Evolutionary conservation across 2,329 filamentous ascomycete species (phyloP).

Genomic region (Aspergillus pseudoviridinutans): DNA sequence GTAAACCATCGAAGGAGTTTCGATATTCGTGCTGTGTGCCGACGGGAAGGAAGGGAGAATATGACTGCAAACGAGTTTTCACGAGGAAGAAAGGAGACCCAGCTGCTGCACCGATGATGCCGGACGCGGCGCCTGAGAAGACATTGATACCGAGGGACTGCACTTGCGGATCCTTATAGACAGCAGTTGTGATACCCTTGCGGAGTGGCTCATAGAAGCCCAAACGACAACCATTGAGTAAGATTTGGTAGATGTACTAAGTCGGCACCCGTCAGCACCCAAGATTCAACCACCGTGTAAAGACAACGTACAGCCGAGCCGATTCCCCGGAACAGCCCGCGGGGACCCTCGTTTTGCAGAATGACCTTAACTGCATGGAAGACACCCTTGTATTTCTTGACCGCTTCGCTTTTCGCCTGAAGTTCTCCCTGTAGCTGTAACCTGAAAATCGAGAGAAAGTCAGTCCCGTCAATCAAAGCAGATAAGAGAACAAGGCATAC

Average conservation of each 20-base stretch:
- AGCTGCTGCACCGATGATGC: conserved; percentile 85
- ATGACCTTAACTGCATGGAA: conserved; percentile 90
- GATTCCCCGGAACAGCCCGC: conserved; percentile 82
- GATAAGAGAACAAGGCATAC: conserved; percentile 44
- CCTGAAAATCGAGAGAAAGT: conserved; percentile 43
- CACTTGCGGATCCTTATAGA: conserved; percentile 68
- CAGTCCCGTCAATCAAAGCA: not conserved
- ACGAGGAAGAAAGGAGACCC: conserved; percentile 97
- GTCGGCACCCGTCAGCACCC: conserved; percentile 6
- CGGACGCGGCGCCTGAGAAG: conserved; percentile 82
- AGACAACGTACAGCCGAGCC: conserved; percentile 64
- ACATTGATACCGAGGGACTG: conserved; percentile 92
- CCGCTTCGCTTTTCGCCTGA: conserved; percentile 77
- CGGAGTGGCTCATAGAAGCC: conserved; percentile 98
- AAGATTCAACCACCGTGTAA: not conserved
- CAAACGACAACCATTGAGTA: conserved; percentile 92
- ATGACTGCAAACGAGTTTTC: conserved; percentile 94
- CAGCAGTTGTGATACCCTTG: conserved; percentile 60
- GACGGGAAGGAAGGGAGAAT: conserved; percentile 84
- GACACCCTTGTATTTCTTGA: conserved; percentile 84
- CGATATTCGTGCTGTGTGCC: conserved; percentile 95
- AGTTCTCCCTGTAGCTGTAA: conserved; percentile 96
- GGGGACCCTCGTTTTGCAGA: conserved; percentile 79
- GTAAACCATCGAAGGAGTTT: conserved; percentile 78
- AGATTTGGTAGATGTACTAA: conserved; percentile 88